These are phyloP conservation scores for Aspergillus spinulosporus DNA, from an alignment of 2,329 filamentous ascomycete genomes.

Conservation along the genomic window DNA sequence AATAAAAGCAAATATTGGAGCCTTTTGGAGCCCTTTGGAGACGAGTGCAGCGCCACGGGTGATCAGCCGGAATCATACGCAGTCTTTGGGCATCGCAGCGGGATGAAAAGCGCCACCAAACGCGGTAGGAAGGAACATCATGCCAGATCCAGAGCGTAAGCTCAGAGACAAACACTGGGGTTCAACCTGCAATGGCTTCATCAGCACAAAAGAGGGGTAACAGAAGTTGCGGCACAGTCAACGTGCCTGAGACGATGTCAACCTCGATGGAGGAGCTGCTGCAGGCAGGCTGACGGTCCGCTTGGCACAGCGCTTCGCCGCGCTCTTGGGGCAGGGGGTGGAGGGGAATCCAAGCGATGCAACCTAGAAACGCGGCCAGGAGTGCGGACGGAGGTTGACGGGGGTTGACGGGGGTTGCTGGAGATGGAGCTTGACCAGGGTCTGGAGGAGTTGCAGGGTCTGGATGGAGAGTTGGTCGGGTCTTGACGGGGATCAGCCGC, in stretches of 20 bases:
- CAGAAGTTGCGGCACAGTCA: constrained; percentile 19
- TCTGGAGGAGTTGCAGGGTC: background rate
- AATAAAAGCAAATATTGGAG: too few relatives aligned
- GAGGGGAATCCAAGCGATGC: constrained; percentile 4
- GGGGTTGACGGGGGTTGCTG: background rate
- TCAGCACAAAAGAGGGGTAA: constrained; percentile 8
- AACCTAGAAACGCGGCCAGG: constrained; percentile 2
- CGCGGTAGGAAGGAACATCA: constrained; percentile 12
- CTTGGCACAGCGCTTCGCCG: constrained; percentile 38
- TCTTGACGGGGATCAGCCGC: background rate
- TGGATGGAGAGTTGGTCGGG: background rate
- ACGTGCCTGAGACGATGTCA: constrained; percentile 14
- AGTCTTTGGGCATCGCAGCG: constrained; percentile 20
- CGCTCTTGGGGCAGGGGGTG: constrained; percentile 13
- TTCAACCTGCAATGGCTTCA: background rate
- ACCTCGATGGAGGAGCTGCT: constrained; percentile 1
- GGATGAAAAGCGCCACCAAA: constrained; percentile 16
- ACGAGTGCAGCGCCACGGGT: constrained; percentile 4
- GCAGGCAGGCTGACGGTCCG: constrained; percentile 23
- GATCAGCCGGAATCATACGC: constrained; percentile 2
- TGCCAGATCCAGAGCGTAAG: constrained; percentile 3
- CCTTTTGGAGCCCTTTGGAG: constrained; percentile 11
- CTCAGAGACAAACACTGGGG: background rate
- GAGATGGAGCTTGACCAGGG: background rate
- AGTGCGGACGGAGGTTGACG: background rate